Base-by-base conservation (phyloP, 2,329 filamentous ascomycete species). In the Lasiodiplodia sp. region DNA sequence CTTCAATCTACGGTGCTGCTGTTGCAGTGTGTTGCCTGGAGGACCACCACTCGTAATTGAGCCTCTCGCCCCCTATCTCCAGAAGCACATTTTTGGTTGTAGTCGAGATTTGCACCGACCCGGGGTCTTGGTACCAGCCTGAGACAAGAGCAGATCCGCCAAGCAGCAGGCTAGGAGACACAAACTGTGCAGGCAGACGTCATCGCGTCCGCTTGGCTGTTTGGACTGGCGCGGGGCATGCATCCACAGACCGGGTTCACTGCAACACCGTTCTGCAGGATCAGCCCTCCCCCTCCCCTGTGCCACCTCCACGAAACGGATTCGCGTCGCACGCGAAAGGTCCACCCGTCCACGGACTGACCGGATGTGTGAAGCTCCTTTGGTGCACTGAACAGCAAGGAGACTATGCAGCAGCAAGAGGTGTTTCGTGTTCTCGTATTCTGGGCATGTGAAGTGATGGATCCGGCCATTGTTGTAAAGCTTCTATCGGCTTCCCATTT, bases 1-100 rank as follows among this genome's bases (percentile, higher is more conserved):
- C 91, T 74, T 92, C 91, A 1, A 85, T 94, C 66, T 86, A 91
- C 53, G 92, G 92, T 3, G 92, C 92, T 3, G 92, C 91, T 1
- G 91, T 94, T 16, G 90, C 91, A 2, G 84, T 77, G 7, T 79
- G 77, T 67, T 80, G 79, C 71, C 75, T 80, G 6, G 78, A 80
- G 56, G 73, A 72, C 52, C 74, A 70, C 21, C 37, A 65, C 55
- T 67, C 53, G 31, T 60, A 58, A 44, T 51, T 21, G 38, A 49
- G 38, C 37, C 38, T 7, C 10, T 25, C 16, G 8, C 3, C 12
- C 4, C 18, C 25, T 47, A 8, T n/a, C 40, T 10, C 25, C 40
- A 47, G n/a, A 44, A 12, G 16, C 58, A 12, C 12, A n/a, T 21
- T 44, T 60, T 18, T 7, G 16, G 34, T 12, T 52, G 60, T 38